Percentiles rank a stretch among this genome's conserved stretches.
Evolutionary conservation across 1,139 yeast species (phyloP).

Genomic region (Scheffersomyces quercinus): DNA sequence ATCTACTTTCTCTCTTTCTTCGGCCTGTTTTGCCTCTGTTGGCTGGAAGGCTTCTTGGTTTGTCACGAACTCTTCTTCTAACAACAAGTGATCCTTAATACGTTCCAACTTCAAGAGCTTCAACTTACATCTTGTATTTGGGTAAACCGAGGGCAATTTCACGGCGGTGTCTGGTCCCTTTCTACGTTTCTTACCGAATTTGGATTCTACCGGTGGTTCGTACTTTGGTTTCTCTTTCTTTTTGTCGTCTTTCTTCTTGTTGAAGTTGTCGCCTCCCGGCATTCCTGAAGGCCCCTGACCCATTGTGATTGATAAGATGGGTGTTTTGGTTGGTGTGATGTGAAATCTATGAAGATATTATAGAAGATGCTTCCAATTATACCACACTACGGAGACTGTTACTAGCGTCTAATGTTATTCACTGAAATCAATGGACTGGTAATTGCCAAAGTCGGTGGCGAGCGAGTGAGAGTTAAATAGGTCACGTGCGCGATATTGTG

Average conservation of each 20-base stretch:
- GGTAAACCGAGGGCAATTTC: constrained; percentile 81
- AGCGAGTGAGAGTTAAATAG: no score
- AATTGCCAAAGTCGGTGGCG: no score
- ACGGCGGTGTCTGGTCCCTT: constrained; percentile 90
- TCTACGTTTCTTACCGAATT: constrained; percentile 87
- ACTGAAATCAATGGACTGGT: no score
- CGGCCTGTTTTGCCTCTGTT: constrained; percentile 94
- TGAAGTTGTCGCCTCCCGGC: constrained; percentile 57
- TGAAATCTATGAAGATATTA: no score
- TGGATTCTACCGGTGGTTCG: constrained; percentile 97
- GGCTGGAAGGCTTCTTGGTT: constrained; percentile 95
- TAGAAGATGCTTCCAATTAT: no score
- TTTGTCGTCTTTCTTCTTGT: constrained; percentile 73
- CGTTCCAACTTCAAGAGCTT: constrained; percentile 90
- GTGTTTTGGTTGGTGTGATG: neutral
- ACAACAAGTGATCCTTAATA: constrained; percentile 89
- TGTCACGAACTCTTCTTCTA: constrained; percentile 95
- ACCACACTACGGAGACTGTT: no score
- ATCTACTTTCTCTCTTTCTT: constrained; percentile 92
- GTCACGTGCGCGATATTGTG: no score
- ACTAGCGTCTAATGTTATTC: no score
- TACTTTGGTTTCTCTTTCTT: constrained; percentile 89
- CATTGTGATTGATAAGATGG: constrained; percentile 24
- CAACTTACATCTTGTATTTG: constrained; percentile 90
- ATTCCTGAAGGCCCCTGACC: constrained; percentile 84